Percentiles rank a stretch among this genome's conserved stretches.
Conservation (phyloP, 1,284 basidiomycete species). For the Inonotus obliquus region DNA sequence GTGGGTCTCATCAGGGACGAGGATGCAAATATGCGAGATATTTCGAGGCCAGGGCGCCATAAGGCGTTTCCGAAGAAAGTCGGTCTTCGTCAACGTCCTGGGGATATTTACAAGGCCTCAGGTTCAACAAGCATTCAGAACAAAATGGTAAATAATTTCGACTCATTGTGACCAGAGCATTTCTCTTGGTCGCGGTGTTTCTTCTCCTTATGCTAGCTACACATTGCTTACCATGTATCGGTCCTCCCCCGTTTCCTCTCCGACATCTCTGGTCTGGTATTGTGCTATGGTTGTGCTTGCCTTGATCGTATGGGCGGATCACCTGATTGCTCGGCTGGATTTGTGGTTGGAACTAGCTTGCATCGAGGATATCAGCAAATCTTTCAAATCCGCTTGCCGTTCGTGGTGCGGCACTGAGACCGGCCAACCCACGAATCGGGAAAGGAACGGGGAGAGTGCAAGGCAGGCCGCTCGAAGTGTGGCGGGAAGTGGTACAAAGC, state of each 20-base stretch:
- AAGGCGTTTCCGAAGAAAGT: slow-evolving; percentile 37
- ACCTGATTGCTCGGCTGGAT: slow-evolving; percentile 22
- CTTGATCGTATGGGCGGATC: slow-evolving; percentile 22
- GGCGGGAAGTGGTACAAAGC: slow-evolving; percentile 65
- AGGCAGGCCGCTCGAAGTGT: slow-evolving; percentile 50
- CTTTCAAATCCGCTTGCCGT: slow-evolving; percentile 46
- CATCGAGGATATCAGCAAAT: slow-evolving; percentile 28
- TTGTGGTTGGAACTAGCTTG: slow-evolving; percentile 32
- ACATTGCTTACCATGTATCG: slow-evolving; percentile 39
- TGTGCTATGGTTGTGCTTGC: slow-evolving; percentile 3
- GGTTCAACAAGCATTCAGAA: slow-evolving; percentile 44
- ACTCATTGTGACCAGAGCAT: slow-evolving; percentile 25
- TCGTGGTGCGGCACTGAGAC: slow-evolving; percentile 48
- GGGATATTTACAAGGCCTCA: slow-evolving; percentile 48
- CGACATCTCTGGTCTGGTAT: slow-evolving; percentile 21
- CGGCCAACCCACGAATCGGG: slow-evolving; percentile 46
- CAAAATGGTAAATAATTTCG: slow-evolving; percentile 67
- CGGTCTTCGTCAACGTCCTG: slow-evolving; percentile 51
- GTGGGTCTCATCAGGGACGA: slow-evolving; percentile 59
- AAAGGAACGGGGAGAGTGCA: slow-evolving; percentile 29
- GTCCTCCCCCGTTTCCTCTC: slow-evolving; percentile 28
- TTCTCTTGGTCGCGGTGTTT: slow-evolving; percentile 27
- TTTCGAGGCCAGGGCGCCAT: slow-evolving; percentile 65
- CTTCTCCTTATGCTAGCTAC: slow-evolving; percentile 32
- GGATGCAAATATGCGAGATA: slow-evolving; percentile 67